Evolutionary conservation across 345 rosid species (phyloP).

Genomic region (Moringa oleifera): DNA sequence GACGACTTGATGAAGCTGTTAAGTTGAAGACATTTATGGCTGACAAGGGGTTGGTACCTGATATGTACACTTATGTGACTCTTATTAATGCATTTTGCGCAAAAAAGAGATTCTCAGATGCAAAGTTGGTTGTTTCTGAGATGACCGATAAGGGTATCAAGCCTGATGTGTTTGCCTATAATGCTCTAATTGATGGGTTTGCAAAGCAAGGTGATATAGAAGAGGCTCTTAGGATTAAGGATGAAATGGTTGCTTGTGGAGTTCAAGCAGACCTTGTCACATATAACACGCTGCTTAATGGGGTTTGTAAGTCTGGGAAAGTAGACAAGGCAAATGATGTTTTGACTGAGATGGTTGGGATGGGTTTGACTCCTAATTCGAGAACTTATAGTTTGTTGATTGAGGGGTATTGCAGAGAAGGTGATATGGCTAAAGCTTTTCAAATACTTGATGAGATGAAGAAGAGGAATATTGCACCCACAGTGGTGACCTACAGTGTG

Average conservation of each 20-base stretch:
- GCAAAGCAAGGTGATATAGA: slow-evolving; percentile 35
- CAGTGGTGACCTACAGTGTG: slow-evolving; percentile 25
- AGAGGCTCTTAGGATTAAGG: slow-evolving; percentile 49
- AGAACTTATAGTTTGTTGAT: slow-evolving; percentile 42
- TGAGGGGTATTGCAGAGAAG: slow-evolving; percentile 34
- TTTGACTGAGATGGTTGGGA: slow-evolving; percentile 38
- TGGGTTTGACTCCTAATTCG: slow-evolving; percentile 37
- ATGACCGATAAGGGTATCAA: slow-evolving; percentile 36
- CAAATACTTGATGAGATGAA: slow-evolving; percentile 42
- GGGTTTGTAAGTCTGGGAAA: slow-evolving; percentile 40
- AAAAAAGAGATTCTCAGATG: slow-evolving; percentile 38
- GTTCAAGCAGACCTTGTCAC: slow-evolving; percentile 23
- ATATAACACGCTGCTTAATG: slow-evolving; percentile 34
- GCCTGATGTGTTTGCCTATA: slow-evolving; percentile 34
- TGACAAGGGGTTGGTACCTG: slow-evolving; percentile 38
- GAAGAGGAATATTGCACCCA: slow-evolving; percentile 35
- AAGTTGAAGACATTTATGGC: slow-evolving; percentile 31
- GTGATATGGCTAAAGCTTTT: slow-evolving; percentile 20
- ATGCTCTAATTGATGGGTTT: slow-evolving; percentile 46
- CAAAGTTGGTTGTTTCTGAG: slow-evolving; percentile 34
- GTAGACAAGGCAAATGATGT: slow-evolving; percentile 41
- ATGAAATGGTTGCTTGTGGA: slow-evolving; percentile 42
- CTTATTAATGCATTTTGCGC: slow-evolving; percentile 50
- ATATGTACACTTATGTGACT: slow-evolving; percentile 32
- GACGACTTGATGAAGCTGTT: slow-evolving; percentile 42